Conservation (phyloP, 139 green algal species). For the Astrephomene gubernaculifera region DNA sequence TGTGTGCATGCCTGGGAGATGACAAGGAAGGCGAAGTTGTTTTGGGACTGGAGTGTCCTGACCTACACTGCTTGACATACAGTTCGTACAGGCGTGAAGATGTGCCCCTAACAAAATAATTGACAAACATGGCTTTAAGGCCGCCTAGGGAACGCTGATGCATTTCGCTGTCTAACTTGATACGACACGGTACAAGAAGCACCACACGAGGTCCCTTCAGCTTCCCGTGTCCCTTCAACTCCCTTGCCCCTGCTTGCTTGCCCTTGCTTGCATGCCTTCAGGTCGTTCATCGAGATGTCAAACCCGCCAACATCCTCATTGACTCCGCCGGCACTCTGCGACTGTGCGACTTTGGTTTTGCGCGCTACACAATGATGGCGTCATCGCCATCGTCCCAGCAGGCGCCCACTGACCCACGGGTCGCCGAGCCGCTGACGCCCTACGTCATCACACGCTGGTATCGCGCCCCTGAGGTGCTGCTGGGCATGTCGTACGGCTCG, state of each 20-base stretch:
- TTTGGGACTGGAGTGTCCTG: too few species aligned
- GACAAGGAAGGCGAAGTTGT: too few species aligned
- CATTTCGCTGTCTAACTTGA: too few species aligned
- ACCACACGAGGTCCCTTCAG: too few species aligned
- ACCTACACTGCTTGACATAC: too few species aligned
- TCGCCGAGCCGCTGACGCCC: conserved; percentile 30
- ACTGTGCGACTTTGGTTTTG: conserved; percentile 29
- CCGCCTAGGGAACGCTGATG: too few species aligned
- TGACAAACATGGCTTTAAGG: too few species aligned
- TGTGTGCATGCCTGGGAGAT: too few species aligned
- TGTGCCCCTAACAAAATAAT: too few species aligned
- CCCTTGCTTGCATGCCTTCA: not conserved
- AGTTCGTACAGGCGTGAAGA: too few species aligned
- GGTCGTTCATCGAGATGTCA: conserved; percentile 15
- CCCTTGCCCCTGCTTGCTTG: not conserved
- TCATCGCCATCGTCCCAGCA: too few species aligned
- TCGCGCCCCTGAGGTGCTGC: conserved; percentile 49
- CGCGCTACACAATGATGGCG: not conserved
- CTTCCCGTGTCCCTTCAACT: not conserved
- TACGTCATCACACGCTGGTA: conserved; percentile 56
- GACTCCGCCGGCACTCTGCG: conserved; percentile 9
- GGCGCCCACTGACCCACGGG: not conserved
- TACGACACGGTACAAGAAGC: too few species aligned
- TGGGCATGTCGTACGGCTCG: conserved; percentile 32
- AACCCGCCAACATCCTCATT: conserved; percentile 30